These are phyloP conservation scores for Plasmopara halstedii DNA, from an alignment of 352 stramenopile species.

Conservation along the genomic window DNA sequence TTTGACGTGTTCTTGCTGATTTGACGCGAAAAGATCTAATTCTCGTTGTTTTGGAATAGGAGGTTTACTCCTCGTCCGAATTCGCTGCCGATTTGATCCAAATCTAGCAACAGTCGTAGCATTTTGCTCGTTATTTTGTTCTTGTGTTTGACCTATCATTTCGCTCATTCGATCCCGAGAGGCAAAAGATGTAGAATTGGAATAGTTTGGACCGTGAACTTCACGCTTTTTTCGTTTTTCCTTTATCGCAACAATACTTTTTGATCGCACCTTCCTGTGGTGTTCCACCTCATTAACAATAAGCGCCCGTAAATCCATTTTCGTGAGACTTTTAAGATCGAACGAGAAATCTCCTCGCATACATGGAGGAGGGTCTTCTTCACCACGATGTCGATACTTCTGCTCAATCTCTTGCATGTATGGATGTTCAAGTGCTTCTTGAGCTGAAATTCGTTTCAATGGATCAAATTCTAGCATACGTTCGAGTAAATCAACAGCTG, in stretches of 20 bases:
- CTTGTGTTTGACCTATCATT: conserved; percentile 21
- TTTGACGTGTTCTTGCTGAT: conserved; percentile 24
- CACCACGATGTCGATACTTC: conserved; percentile 39
- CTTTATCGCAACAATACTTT: background rate
- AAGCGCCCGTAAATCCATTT: conserved; percentile 53
- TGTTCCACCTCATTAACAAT: conserved; percentile 67
- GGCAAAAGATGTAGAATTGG: conserved; percentile 1
- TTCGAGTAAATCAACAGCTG: conserved; percentile 59
- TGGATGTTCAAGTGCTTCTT: conserved; percentile 55
- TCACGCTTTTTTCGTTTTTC: too few species aligned
- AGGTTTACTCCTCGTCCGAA: conserved; percentile 42
- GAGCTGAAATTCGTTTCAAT: conserved; percentile 35
- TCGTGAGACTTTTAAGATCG: conserved; percentile 64
- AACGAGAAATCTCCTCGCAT: conserved; percentile 59
- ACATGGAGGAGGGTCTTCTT: conserved; percentile 26
- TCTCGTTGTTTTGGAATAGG: conserved; percentile 40
- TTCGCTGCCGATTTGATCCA: conserved; percentile 43
- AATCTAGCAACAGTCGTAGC: conserved; percentile 21
- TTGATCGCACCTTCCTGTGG: conserved; percentile 27
- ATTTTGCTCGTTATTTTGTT: conserved; percentile 1
- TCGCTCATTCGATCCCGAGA: conserved; percentile 32
- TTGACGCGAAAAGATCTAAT: conserved; percentile 1
- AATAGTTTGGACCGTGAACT: background rate
- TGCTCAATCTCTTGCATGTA: conserved; percentile 67
- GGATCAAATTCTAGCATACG: conserved; percentile 64